Base-by-base conservation (phyloP, 345 rosid species). In the Boechera stricta region DNA sequence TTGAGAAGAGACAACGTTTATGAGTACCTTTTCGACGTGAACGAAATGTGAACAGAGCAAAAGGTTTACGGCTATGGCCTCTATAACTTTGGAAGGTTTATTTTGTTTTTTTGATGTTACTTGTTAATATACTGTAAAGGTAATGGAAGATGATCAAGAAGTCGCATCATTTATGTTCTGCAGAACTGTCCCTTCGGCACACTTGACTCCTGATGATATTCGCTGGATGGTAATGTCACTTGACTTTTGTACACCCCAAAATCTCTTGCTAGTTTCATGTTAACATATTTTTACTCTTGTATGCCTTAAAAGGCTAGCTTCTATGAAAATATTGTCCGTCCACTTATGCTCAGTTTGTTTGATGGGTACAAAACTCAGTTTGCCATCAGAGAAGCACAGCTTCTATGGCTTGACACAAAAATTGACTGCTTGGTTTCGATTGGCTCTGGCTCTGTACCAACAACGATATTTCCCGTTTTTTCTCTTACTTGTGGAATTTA, bases 381-480 rank as follows among this genome's bases (percentile, higher is more conserved):
- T 77, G 89, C 97, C 75, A 86, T 95, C 67, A 87, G 98, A 84
- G 99, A 95, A 88, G 98, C 99, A 69, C 98, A 95, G 85, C 97
- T 95, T 83, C 79, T 95, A 15, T 95, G 99, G 99, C 97, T 98
- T 67, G 99, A 95, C 86, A 86, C 97, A 67, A 89, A 82, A 78
- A 95, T 95, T 72, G 98, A 95, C 77, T 88, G 97, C 69, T 83
- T 95, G 81, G 97, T 95, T 75, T 95, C 99, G 2, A 83, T 95
- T 78, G 98, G 99, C 57, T 89, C 97, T 79, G 99, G 99, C 68
- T 90, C 98, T 71, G 94, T 95, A 78, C 96, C 97, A 58, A 86
- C 98, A n/a, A 93, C 91, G 92, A 98, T 92, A 83, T 71, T 47
- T 81, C 53, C 68, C 13, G 11, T 26, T 72, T 29, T 70, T 56